Evolutionary conservation across 1,284 basidiomycete genomes (phyloP), one percentile per base, ranked within the genome.

Genomic region (Erythrobasidium hasegawianum): DNA sequence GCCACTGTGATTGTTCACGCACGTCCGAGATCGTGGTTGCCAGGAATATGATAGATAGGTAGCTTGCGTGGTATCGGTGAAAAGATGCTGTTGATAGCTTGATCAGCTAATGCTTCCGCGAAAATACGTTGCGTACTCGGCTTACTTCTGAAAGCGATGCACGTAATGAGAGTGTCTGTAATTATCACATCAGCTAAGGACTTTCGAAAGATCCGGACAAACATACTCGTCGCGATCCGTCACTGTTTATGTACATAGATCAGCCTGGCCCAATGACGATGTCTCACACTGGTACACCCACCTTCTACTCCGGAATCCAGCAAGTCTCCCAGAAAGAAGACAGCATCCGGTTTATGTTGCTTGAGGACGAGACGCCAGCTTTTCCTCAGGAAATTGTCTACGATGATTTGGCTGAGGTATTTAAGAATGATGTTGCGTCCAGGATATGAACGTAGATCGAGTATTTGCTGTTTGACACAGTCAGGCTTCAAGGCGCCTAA

Each of bases 251-350:
- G 2, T n/a, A 11, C 24, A 24, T 9, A 29, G 9, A 26, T 29
- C 26, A 29, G 18, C 16, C 16, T 26, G 5, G 50, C 50, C 14
- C 18, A 24, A 9, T 8, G 8, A 16, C n/a, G n/a, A n/a, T n/a
- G 8, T 53, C 14, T 4, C n/a, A n/a, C n/a, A n/a, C n/a, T n/a
- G 16, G 24, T 53, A 16, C 2, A 18, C 29, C 81, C 82, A 11
- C 82, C 79, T 18, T 81, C 79, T 68, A 86, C 83, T 2, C 89
- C 90, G 59, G 83, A 84, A 57, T 85, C 83, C 60, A 88, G 81
- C 84, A 89, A 85, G 77, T 89, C 86, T 24, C 91, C 91, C 20
- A 92, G 79, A 69, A 94, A 88, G 9, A 94, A 81, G 8, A 92
- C 84, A 13, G 81, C 81, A 73, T 92, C 81, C 0, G 90, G 88